phyloP scores from a whole-genome alignment of 176 grass and related monocot genomes.

The maize (Zea mays) region Zm-B73-REFERENCE-NAM-5.0 NC_050104.1:131313501-131314000 shows the following conservation, averaged over 20 bases:
- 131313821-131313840: conserved; percentile 23
- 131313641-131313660: neutral
- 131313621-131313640: neutral
- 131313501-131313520: conserved; percentile 26
- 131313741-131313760: neutral
- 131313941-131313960: conserved; percentile 36
- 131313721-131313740: neutral
- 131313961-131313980: conserved; percentile 25
- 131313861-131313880: conserved; percentile 22
- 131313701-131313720: conserved; percentile 25
- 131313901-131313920: conserved; percentile 9
- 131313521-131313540: conserved; percentile 8
- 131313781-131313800: neutral
- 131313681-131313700: conserved; percentile 14
- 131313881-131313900: neutral
- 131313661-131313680: neutral
- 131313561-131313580: conserved; percentile 15
- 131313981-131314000: neutral
- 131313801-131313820: conserved; percentile 42
- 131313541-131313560: neutral
- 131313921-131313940: neutral
- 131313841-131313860: conserved; percentile 32
- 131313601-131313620: conserved; percentile 16
- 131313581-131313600: neutral
- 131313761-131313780: neutral